Evolutionary conservation across 176 grass and related monocot genomes (phyloP).

Genomic region (Carex kokanica): DNA sequence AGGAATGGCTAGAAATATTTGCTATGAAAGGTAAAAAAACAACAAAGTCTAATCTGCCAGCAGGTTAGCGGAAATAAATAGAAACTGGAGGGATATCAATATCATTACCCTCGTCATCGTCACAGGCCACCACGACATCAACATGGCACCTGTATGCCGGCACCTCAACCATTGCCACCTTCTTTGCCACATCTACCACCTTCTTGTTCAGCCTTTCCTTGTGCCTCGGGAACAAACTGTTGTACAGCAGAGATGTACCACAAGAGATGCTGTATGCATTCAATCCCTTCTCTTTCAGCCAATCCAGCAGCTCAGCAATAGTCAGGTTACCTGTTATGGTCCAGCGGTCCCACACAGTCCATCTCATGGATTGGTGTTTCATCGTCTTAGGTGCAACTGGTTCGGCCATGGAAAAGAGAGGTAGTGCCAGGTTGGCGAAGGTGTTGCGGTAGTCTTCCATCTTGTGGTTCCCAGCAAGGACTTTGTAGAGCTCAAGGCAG

Average conservation of each 20-base stretch:
- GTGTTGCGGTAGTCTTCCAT: constrained; percentile 66
- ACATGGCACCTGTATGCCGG: constrained; percentile 50
- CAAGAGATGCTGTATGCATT: constrained; percentile 66
- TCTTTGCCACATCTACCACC: constrained; percentile 51
- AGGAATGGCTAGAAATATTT: neutral
- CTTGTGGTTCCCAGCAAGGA: constrained; percentile 55
- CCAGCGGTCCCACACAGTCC: constrained; percentile 80
- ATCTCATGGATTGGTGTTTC: constrained; percentile 53
- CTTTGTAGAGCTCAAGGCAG: constrained; percentile 91
- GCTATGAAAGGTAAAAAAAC: constrained; percentile 9
- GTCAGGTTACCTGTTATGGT: constrained; percentile 61
- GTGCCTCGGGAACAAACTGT: constrained; percentile 59
- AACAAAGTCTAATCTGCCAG: neutral
- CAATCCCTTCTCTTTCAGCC: constrained; percentile 58
- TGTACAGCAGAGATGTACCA: constrained; percentile 69
- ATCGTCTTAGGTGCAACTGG: constrained; percentile 52
- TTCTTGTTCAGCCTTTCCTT: constrained; percentile 59
- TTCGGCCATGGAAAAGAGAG: constrained; percentile 59
- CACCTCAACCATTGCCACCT: constrained; percentile 51
- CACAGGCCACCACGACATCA: constrained; percentile 63
- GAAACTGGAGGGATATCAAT: constrained; percentile 72
- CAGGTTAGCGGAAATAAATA: constrained; percentile 58
- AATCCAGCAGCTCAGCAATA: constrained; percentile 49
- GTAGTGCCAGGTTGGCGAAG: constrained; percentile 65
- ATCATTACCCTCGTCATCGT: constrained; percentile 45